Evolutionary conservation across 495 filamentous ascomycete genomes (phyloP).

Genomic region (Aspergillus indologenus): DNA sequence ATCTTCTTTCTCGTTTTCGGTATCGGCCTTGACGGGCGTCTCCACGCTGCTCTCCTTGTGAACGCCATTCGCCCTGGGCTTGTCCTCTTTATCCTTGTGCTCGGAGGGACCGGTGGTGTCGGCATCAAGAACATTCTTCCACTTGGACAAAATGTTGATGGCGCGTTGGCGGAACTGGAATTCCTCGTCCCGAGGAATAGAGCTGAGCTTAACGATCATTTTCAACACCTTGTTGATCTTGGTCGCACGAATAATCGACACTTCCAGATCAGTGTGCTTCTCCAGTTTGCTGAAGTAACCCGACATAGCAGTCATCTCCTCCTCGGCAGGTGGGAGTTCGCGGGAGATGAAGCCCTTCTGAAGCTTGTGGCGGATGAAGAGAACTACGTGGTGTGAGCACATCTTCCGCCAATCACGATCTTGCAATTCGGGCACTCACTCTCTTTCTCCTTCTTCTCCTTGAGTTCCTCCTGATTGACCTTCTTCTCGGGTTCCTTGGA

Average conservation of each 20-base stretch:
- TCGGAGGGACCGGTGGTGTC: conserved; percentile 43
- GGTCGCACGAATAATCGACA: conserved; percentile 75
- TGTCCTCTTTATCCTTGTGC: conserved; percentile 43
- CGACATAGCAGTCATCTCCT: conserved; percentile 85
- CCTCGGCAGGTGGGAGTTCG: conserved; percentile 74
- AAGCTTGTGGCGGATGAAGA: conserved; percentile 84
- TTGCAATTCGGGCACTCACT: conserved; percentile 42
- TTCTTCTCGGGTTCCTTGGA: conserved; percentile 53
- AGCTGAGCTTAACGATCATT: conserved; percentile 76
- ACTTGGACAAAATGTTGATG: conserved; percentile 68
- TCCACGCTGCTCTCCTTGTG: conserved; percentile 47
- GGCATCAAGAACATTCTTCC: conserved; percentile 73
- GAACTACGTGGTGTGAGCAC: conserved; percentile 43
- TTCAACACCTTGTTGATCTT: conserved; percentile 96
- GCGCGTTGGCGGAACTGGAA: conserved; percentile 80
- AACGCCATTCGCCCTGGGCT: conserved; percentile 49
- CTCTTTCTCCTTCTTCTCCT: conserved; percentile 65
- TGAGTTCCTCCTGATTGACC: conserved; percentile 57
- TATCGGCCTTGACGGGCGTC: conserved; percentile 38
- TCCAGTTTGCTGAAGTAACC: conserved; percentile 78
- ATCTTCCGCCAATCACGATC: too few species aligned
- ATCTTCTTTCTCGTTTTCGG: conserved; percentile 46
- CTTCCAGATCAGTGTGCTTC: conserved; percentile 72
- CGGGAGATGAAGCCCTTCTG: conserved; percentile 86
- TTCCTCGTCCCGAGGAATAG: conserved; percentile 81